A percentile compares a stretch with the other conserved stretches of the same genome.
Conservation (phyloP, 805 yeast species). For the Sugiyamaella chiloensis region DNA sequence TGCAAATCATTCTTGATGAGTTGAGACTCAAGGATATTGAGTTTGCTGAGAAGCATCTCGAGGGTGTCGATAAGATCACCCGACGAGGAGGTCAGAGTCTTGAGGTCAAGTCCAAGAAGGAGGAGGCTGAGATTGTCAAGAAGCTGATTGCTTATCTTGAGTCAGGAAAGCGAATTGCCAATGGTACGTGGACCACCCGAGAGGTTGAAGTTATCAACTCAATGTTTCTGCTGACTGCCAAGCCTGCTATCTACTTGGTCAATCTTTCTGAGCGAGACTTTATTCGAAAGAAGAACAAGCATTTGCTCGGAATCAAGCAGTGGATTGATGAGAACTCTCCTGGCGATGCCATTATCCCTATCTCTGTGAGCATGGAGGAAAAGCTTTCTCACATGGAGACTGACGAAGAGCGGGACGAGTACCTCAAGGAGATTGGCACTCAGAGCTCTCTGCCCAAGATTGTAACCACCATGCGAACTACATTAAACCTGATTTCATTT, state of each 20-base stretch:
- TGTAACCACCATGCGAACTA: conserved; percentile 80
- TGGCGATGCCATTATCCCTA: conserved; percentile 87
- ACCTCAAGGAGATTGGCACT: conserved; percentile 71
- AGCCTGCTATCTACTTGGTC: conserved; percentile 89
- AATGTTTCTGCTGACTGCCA: conserved; percentile 87
- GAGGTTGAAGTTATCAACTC: conserved; percentile 88
- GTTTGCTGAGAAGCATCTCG: conserved; percentile 81
- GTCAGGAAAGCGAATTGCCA: conserved; percentile 84
- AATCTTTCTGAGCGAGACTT: conserved; percentile 88
- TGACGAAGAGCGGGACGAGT: conserved; percentile 75
- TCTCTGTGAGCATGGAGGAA: conserved; percentile 90
- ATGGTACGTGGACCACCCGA: conserved; percentile 80
- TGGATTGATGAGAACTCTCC: conserved; percentile 90
- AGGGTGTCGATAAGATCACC: conserved; percentile 72
- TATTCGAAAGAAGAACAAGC: conserved; percentile 84
- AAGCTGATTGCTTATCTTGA: conserved; percentile 73
- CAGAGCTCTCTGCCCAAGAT: conserved; percentile 82
- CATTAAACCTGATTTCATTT: conserved; percentile 83
- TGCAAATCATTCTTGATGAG: conserved; percentile 87
- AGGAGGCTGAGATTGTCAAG: conserved; percentile 59
- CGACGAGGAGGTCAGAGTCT: conserved; percentile 85
- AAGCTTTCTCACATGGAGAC: conserved; percentile 82
- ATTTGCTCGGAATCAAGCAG: conserved; percentile 71
- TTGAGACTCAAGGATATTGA: conserved; percentile 95
- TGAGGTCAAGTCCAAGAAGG: conserved; percentile 41